Percentiles rank a stretch among this genome's conserved stretches.
Evolutionary conservation across 768 basidiomycete species (phyloP).

Genomic region (Gloeostereum incarnatum): DNA sequence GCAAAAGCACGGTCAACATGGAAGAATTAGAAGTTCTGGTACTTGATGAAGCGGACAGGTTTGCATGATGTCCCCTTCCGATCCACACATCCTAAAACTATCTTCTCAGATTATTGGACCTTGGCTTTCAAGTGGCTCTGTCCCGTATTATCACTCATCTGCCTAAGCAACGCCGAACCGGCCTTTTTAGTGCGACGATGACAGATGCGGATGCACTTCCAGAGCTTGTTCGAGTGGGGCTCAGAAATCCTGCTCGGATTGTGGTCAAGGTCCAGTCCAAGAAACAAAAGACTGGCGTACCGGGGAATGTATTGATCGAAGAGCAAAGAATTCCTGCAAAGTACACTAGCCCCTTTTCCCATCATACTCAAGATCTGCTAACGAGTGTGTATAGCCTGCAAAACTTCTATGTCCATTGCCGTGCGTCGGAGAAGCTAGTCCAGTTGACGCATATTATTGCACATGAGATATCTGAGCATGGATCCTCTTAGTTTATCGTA

Average conservation of each 20-base stretch:
- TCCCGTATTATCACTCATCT: slow-evolving; percentile 79
- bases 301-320: slow-evolving; percentile 29
- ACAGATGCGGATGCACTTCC: slow-evolving; percentile 91
- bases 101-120: slow-evolving; percentile 64
- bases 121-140: slow-evolving; percentile 73
- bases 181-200: slow-evolving; percentile 98
- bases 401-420: slow-evolving; percentile 71
- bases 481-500: slow-evolving; percentile 84
- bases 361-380: neutral
- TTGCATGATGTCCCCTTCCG: slow-evolving; percentile 13
- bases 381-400: slow-evolving; percentile 42
- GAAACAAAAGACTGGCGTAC: slow-evolving; percentile 15
- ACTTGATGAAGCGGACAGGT: slow-evolving; percentile 95
- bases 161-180: slow-evolving; percentile 93
- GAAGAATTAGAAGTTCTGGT: slow-evolving; percentile 88
- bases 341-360: slow-evolving; percentile 24
- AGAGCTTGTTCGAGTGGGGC: slow-evolving; percentile 84
- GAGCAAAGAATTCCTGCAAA: slow-evolving; percentile 73
- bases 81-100: neutral
- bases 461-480: slow-evolving; percentile 47
- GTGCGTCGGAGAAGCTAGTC: slow-evolving; percentile 74
- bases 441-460: slow-evolving; percentile 70
- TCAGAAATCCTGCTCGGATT: slow-evolving; percentile 90
- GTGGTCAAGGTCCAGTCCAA: slow-evolving; percentile 92
- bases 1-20: slow-evolving; percentile 54